Percentiles rank a stretch among this genome's conserved stretches.
These are phyloP conservation scores for Biancaea sappan DNA, from an alignment of 306 rosid genomes.

Conservation along the genomic window DNA sequence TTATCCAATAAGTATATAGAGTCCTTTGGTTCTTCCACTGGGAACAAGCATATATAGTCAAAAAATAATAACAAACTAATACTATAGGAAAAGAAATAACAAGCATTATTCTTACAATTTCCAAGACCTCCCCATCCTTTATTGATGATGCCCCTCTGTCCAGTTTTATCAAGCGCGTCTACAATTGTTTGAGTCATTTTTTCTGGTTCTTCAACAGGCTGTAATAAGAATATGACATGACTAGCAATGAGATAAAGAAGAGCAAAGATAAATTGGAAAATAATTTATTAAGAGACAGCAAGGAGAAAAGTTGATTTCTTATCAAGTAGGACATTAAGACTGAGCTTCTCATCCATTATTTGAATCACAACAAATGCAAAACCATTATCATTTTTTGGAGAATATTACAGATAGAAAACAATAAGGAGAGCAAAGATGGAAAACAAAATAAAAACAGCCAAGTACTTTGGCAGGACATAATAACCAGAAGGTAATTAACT, in stretches of 20 bases:
- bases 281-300: not conserved
- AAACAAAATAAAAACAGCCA: not conserved
- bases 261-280: slow-evolving; percentile 4
- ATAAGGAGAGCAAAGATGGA: too few species aligned
- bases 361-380: not conserved
- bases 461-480: not conserved
- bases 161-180: slow-evolving; percentile 78
- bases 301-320: not conserved
- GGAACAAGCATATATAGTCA: slow-evolving; percentile 42
- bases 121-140: slow-evolving; percentile 99
- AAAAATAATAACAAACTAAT: slow-evolving; percentile 4
- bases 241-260: slow-evolving; percentile 8
- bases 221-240: slow-evolving; percentile 31
- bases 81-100: slow-evolving; percentile 12
- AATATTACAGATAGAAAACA: not conserved
- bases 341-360: not conserved
- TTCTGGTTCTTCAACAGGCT: slow-evolving; percentile 97
- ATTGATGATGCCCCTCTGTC: slow-evolving; percentile 97
- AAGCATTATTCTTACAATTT: slow-evolving; percentile 58
- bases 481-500: not conserved
- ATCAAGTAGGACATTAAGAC: not conserved
- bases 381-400: not conserved
- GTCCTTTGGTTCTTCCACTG: slow-evolving; percentile 95
- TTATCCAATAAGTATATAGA: slow-evolving; percentile 84
- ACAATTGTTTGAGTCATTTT: slow-evolving; percentile 94